Base-by-base conservation (phyloP, 2,329 filamentous ascomycete species). In the Aspergillus phoenicis region DNA sequence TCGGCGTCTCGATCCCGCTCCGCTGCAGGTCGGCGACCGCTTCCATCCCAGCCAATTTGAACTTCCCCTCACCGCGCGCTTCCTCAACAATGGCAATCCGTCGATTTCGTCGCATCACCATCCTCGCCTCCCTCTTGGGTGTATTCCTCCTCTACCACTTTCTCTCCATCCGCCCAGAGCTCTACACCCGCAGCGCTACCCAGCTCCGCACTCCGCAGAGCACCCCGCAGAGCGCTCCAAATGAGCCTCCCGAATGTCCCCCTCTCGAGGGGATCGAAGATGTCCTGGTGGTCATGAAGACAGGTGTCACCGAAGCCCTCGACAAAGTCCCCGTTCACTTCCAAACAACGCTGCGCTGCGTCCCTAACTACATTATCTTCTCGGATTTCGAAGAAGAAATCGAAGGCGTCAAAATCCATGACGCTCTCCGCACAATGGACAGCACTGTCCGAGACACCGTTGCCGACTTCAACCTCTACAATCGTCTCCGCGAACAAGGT, bases 101-200 rank as follows among this genome's bases (percentile, higher is more conserved):
- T 60, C 70, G 70, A 57, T 72, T 72, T 61, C 74, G 74, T 56
- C 75, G 73, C 65, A 71, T 75, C 38, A 61, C 69, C 80, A 68
- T 81, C 76, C 51, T 83, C 80, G 74, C 88, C 82, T 70, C 86
- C 78, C 59, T 84, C 77, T 77, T 85, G 83, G 62, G 88, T 73
- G 52, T 80, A 78, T 67, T 84, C 78, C 62, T 91, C 77, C 62
- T 83, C 74, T 64, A 79, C 74, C 56, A 86, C 84, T 69, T 91
- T 81, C 67, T 89, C 83, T 52, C 82, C 75, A 71, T 87, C 86
- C 65, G 85, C 83, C 70, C 85, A 79, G 59, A 84, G 77, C 77
- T 91, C 87, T 6, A 85, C 87, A 22, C 47, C 47, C 59, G 55
- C 58, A 57, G 56, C 59, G 62, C 56, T n/a, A 17, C 24, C 26